phyloP scores from a whole-genome alignment of 2,329 filamentous ascomycete genomes.

The Exserohilum rostratum region DNA sequence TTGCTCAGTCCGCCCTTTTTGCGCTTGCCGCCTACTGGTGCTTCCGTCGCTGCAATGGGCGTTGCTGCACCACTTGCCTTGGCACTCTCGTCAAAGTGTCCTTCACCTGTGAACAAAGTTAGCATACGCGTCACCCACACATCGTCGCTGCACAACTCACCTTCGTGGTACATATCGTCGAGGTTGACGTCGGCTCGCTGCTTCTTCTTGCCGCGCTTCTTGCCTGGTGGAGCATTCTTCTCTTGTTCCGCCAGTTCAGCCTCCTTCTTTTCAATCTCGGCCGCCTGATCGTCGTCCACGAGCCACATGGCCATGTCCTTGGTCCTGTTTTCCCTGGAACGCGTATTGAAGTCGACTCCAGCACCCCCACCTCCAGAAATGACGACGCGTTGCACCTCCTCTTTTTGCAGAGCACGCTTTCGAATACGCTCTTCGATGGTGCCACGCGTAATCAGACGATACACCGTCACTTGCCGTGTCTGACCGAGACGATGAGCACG shows the following conservation, averaged over 20 bases:
- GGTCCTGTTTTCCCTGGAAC: conserved; percentile 87
- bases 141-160: conserved; percentile 62
- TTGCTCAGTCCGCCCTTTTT: conserved; percentile 54
- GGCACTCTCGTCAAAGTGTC: conserved; percentile 88
- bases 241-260: conserved; percentile 78
- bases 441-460: conserved; percentile 92
- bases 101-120: conserved; percentile 72
- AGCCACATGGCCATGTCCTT: conserved; percentile 99
- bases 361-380: conserved; percentile 84
- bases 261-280: conserved; percentile 90
- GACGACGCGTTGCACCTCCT: conserved; percentile 96
- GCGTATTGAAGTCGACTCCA: conserved; percentile 95
- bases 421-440: conserved; percentile 98
- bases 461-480: conserved; percentile 94
- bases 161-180: conserved; percentile 99
- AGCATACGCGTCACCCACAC: conserved; percentile 5
- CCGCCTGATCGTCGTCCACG: conserved; percentile 94
- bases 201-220: conserved; percentile 68
- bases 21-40: conserved; percentile 55
- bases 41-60: conserved; percentile 63
- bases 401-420: conserved; percentile 95
- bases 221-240: conserved; percentile 49
- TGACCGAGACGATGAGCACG: conserved; percentile 96
- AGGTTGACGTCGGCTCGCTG: conserved; percentile 68
- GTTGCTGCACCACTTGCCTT: conserved; percentile 88